Evolutionary conservation across 768 basidiomycete species (phyloP).

Genomic region (Atractiella rhizophila): DNA sequence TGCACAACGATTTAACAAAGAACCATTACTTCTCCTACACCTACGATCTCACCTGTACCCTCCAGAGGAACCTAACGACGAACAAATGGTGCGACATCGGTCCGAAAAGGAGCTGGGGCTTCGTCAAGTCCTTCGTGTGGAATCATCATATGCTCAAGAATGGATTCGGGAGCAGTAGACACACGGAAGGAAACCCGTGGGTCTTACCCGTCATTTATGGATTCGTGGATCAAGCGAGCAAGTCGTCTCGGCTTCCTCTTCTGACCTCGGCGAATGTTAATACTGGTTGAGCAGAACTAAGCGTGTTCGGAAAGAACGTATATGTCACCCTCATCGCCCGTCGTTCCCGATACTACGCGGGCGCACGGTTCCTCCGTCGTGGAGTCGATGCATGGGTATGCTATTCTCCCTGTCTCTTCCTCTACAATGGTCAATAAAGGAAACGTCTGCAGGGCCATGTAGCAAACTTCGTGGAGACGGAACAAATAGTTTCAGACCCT

Average conservation of each 20-base stretch:
- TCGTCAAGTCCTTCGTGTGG: slow-evolving; percentile 81
- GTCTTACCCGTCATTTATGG: slow-evolving; percentile 77
- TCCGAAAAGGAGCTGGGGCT: slow-evolving; percentile 29
- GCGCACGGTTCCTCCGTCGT: slow-evolving; percentile 75
- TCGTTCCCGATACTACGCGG: slow-evolving; percentile 80
- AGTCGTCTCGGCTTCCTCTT: slow-evolving; percentile 20
- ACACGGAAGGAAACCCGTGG: slow-evolving; percentile 40
- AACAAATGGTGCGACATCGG: neutral
- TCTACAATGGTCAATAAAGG: neutral
- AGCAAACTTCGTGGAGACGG: slow-evolving; percentile 95
- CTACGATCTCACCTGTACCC: slow-evolving; percentile 85
- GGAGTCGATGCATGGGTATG: slow-evolving; percentile 76
- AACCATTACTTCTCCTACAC: slow-evolving; percentile 98
- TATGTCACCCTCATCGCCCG: slow-evolving; percentile 89
- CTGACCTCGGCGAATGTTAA: neutral
- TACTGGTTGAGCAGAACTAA: slow-evolving; percentile 36
- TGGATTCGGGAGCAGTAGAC: slow-evolving; percentile 30
- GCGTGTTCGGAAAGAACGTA: slow-evolving; percentile 63
- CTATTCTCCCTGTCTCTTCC: neutral
- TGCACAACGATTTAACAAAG: slow-evolving; percentile 92
- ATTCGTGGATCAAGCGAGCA: slow-evolving; percentile 94
- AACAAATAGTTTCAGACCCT: slow-evolving; percentile 83
- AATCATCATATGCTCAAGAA: slow-evolving; percentile 62
- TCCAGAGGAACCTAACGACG: slow-evolving; percentile 52
- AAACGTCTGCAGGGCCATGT: slow-evolving; percentile 52